Conservation (phyloP, 768 basidiomycete species). For the Leccinum broughii region DNA sequence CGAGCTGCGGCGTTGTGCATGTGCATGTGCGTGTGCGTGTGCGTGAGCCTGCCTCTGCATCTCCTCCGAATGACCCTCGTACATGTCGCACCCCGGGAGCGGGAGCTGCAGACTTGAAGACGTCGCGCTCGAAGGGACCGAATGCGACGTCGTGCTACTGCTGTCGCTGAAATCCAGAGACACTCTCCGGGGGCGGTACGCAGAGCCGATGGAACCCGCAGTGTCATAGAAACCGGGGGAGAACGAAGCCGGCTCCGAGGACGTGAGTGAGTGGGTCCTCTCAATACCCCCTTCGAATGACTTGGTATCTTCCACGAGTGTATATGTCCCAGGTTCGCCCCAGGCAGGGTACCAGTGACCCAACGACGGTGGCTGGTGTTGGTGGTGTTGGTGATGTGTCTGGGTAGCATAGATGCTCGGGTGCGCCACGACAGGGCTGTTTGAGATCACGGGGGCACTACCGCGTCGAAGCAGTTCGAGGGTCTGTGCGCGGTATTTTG, state of each 20-base stretch:
- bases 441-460: conserved; percentile 16
- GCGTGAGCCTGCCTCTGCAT: conserved; percentile 19
- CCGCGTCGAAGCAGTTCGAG: conserved; percentile 42
- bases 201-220: conserved; percentile 21
- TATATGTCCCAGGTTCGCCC: conserved; percentile 27
- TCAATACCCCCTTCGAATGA: conserved; percentile 20
- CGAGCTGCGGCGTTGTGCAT: conserved; percentile 15
- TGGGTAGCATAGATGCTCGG: conserved; percentile 22
- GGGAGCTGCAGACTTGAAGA: conserved; percentile 57
- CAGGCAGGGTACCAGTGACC: conserved; percentile 27
- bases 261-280: conserved; percentile 20
- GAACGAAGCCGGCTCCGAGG: conserved; percentile 27
- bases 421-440: conserved; percentile 7
- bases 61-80: conserved; percentile 31
- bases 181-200: conserved; percentile 32
- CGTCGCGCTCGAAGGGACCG: conserved; percentile 53
- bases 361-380: conserved; percentile 16
- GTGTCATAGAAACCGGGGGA: conserved; percentile 21
- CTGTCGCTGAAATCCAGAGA: conserved; percentile 46
- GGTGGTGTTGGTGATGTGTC: not conserved
- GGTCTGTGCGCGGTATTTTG: conserved; percentile 48
- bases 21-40: conserved; percentile 2
- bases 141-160: conserved; percentile 43
- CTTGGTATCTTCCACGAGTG: conserved; percentile 32
- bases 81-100: conserved; percentile 30